Evolutionary conservation across 75 land plant species (phyloP).

Genomic region (Sequoiadendron giganteum): DNA sequence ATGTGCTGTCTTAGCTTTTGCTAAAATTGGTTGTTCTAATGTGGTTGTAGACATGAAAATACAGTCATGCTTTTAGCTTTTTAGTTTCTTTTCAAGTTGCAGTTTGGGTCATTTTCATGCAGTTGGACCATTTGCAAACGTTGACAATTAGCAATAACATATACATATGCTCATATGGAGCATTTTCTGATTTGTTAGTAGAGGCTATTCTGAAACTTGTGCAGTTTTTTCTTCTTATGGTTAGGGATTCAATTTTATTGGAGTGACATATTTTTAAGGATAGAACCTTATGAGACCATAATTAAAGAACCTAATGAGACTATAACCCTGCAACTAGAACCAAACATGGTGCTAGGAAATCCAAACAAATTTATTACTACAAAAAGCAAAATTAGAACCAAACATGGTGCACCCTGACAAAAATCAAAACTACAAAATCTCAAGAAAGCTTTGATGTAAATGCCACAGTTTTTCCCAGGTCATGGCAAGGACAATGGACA

Average conservation of each 20-base stretch:
- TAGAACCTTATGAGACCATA: background rate
- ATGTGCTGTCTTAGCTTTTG: background rate
- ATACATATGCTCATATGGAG: background rate
- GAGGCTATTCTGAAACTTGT: background rate
- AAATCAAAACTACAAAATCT: background rate
- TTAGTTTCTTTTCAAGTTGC: background rate
- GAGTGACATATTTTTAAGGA: background rate
- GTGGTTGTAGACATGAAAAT: background rate
- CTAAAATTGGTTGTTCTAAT: background rate
- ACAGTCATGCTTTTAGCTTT: background rate
- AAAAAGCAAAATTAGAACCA: too few species aligned
- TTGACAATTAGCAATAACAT: background rate
- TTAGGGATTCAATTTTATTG: background rate
- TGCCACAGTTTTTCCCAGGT: background rate
- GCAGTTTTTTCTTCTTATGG: background rate
- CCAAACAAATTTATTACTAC: too few species aligned
- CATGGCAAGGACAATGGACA: background rate
- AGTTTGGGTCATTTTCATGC: background rate
- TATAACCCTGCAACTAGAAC: too few species aligned
- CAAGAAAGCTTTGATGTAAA: background rate
- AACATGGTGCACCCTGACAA: background rate
- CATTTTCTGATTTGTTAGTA: background rate
- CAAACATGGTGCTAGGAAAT: too few species aligned
- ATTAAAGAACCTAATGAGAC: background rate
- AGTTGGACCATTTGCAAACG: background rate